A percentile compares a stretch with the other conserved stretches of the same genome.
Evolutionary conservation across 768 basidiomycete species (phyloP).

Genomic region (Paxillus ammoniavirescens): DNA sequence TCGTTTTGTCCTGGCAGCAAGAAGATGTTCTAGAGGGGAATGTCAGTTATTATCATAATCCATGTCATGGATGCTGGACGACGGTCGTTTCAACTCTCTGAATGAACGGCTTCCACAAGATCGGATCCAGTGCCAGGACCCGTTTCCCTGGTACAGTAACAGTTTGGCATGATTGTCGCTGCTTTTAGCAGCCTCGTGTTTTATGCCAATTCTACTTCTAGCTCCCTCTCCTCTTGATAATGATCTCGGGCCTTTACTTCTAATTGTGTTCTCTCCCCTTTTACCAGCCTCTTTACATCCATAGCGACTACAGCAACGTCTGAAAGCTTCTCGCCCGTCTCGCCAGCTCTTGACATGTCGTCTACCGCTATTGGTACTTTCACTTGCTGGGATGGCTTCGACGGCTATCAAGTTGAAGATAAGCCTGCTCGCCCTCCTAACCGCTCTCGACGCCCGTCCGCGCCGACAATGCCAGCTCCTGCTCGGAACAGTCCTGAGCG

Average conservation of each 20-base stretch:
- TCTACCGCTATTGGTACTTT: slow-evolving; percentile 33
- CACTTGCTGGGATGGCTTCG: slow-evolving; percentile 34
- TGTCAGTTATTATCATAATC: too few species aligned
- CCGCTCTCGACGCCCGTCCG: slow-evolving; percentile 23
- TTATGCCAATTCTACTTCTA: slow-evolving; percentile 23
- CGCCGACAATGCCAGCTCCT: slow-evolving; percentile 10
- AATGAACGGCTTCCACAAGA: slow-evolving; percentile 7
- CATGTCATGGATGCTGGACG: too few species aligned
- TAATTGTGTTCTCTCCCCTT: slow-evolving; percentile 20
- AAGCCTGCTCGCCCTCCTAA: slow-evolving; percentile 14
- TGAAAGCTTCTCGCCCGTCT: slow-evolving; percentile 19
- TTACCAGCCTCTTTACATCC: slow-evolving; percentile 15
- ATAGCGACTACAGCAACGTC: slow-evolving; percentile 14
- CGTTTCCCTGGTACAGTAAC: slow-evolving; percentile 26
- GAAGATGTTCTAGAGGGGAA: background rate
- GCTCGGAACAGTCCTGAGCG: slow-evolving; percentile 19
- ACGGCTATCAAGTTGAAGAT: slow-evolving; percentile 23
- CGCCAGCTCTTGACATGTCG: slow-evolving; percentile 22
- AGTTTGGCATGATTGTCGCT: slow-evolving; percentile 22
- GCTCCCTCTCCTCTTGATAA: slow-evolving; percentile 30
- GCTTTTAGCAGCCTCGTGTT: slow-evolving; percentile 36
- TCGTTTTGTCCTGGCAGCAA: background rate
- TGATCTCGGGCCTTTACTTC: slow-evolving; percentile 27
- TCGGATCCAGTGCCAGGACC: slow-evolving; percentile 4
- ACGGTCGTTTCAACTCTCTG: too few species aligned